These are phyloP conservation scores for Fraxinus americana DNA, from an alignment of 257 asterid genomes.

Conservation along the genomic window DNA sequence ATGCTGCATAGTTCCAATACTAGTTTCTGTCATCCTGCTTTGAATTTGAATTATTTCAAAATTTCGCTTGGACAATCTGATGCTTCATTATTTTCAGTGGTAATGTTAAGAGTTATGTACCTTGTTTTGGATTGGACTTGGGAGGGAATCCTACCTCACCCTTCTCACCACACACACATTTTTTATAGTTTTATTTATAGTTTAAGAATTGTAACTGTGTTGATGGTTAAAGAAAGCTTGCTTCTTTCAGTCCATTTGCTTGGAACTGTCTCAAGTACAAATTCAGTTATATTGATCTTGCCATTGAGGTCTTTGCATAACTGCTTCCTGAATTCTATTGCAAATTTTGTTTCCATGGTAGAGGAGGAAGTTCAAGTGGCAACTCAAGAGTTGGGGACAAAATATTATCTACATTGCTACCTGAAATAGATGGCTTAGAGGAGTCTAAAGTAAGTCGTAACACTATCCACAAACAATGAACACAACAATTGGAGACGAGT, in stretches of 20 bases:
- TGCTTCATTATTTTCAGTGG: neutral
- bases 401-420: constrained; percentile 82
- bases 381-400: constrained; percentile 86
- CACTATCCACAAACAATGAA: constrained; percentile 3
- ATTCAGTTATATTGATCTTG: too few species aligned
- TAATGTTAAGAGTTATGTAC: neutral
- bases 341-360: constrained; percentile 33
- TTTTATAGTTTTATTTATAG: too few species aligned
- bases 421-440: constrained; percentile 98
- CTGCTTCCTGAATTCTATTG: neutral
- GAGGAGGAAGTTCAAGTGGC: constrained; percentile 80
- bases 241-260: too few species aligned
- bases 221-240: too few species aligned
- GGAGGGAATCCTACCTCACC: too few species aligned
- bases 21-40: neutral
- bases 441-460: constrained; percentile 69
- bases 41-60: neutral
- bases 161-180: too few species aligned
- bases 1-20: neutral
- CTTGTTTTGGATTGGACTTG: neutral
- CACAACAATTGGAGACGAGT: constrained; percentile 1
- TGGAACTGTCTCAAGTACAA: too few species aligned
- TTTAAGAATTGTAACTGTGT: too few species aligned
- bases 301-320: too few species aligned
- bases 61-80: neutral